Evolutionary conservation across 768 basidiomycete genomes (phyloP).

Genomic region (Tulasnella sp.): DNA sequence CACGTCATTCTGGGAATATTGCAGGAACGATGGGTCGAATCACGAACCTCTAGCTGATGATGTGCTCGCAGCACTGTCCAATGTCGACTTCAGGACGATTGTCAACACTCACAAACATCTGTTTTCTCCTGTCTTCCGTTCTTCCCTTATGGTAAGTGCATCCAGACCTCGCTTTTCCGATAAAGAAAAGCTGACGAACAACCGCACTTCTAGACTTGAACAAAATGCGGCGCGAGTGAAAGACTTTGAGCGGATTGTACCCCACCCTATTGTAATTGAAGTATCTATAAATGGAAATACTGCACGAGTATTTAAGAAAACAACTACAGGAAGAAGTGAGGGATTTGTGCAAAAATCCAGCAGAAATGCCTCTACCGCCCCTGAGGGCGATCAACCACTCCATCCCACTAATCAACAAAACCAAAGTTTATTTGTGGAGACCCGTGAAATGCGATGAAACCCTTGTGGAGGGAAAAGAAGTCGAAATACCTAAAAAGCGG

Average conservation of each 20-base stretch:
- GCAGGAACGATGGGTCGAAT: too few relatives aligned
- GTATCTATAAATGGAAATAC: conserved; percentile 5
- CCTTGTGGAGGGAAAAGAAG: conserved; percentile 4
- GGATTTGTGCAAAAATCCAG: background rate
- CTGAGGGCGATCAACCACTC: conserved; percentile 4
- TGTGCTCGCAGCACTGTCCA: too few relatives aligned
- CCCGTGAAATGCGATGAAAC: background rate
- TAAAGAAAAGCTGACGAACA: background rate
- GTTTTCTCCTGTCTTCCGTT: too few relatives aligned
- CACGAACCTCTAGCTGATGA: too few relatives aligned
- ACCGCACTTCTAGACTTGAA: background rate
- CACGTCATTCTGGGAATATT: too few relatives aligned
- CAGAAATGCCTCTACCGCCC: background rate
- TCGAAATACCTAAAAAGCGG: background rate
- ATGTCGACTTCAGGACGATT: too few relatives aligned
- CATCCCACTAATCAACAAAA: conserved; percentile 2
- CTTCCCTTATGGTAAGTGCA: background rate
- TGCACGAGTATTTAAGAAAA: background rate
- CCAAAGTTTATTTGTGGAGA: conserved; percentile 9
- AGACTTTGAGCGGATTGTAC: conserved; percentile 14
- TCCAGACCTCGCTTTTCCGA: background rate
- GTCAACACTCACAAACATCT: too few relatives aligned
- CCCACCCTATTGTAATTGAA: conserved; percentile 9
- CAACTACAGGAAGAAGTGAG: background rate
- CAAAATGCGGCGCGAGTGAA: conserved; percentile 13